Conservation (phyloP, 2,329 filamentous ascomycete species). For the Hymenoscyphus fraxineus region DNA sequence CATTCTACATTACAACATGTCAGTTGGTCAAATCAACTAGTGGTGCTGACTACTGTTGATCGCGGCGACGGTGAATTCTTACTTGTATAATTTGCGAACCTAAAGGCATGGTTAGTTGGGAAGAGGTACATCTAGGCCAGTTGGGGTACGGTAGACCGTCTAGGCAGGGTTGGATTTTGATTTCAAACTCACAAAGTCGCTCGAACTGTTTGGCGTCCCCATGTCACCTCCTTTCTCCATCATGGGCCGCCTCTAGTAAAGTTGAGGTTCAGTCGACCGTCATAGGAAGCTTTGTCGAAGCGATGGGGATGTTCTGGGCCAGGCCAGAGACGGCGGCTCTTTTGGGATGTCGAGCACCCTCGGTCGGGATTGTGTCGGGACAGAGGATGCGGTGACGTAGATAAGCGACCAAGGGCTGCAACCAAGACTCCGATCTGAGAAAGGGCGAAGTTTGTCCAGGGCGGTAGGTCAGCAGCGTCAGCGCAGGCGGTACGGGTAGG, state of each 20-base stretch:
- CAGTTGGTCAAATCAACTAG: constrained; percentile 12
- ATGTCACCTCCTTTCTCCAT: constrained; percentile 36
- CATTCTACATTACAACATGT: constrained; percentile 61
- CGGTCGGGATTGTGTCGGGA: background rate
- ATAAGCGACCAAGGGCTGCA: background rate
- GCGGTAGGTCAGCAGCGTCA: background rate
- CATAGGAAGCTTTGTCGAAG: background rate
- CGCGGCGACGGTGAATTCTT: constrained; percentile 37
- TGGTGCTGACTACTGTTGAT: too few species aligned
- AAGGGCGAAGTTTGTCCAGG: background rate
- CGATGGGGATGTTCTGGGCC: background rate
- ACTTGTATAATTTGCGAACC: constrained; percentile 99
- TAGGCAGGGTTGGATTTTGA: background rate
- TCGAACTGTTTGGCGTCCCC: constrained; percentile 69
- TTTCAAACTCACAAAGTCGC: constrained; percentile 77
- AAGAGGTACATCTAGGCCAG: constrained; percentile 4
- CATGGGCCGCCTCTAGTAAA: constrained; percentile 1
- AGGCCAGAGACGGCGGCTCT: background rate
- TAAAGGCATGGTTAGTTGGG: constrained; percentile 39
- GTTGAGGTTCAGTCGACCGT: background rate
- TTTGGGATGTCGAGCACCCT: background rate
- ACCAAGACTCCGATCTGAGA: background rate
- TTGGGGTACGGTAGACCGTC: background rate
- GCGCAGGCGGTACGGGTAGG: too few species aligned
- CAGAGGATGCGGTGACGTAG: constrained; percentile 1